Percentiles rank a stretch among this genome's conserved stretches.
These are phyloP conservation scores for Arthrinium puccinioides DNA, from an alignment of 2,329 filamentous ascomycete genomes.

Conservation along the genomic window DNA sequence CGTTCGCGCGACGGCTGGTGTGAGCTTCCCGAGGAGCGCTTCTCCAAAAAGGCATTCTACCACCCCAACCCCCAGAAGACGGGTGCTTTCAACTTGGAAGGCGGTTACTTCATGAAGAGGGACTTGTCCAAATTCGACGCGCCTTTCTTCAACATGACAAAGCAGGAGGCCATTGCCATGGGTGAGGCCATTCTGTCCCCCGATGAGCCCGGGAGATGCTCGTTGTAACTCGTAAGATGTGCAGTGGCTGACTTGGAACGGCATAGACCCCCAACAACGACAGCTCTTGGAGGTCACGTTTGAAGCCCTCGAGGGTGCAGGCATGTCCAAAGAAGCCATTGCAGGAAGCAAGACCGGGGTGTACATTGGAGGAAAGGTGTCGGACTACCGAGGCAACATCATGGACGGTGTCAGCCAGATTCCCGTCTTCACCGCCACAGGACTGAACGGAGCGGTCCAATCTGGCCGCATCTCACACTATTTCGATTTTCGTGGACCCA, in stretches of 20 bases:
- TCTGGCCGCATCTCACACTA: slow-evolving; percentile 12
- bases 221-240: background rate
- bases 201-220: too few relatives aligned
- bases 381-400: slow-evolving; percentile 12
- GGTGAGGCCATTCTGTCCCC: slow-evolving; percentile 11
- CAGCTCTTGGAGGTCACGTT: slow-evolving; percentile 25
- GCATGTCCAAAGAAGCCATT: slow-evolving; percentile 20
- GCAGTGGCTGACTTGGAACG: background rate
- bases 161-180: slow-evolving; percentile 26
- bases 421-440: slow-evolving; percentile 18
- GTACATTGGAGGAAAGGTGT: slow-evolving; percentile 18
- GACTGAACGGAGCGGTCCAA: slow-evolving; percentile 13
- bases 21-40: slow-evolving; percentile 22
- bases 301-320: slow-evolving; percentile 26
- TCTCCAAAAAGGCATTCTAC: slow-evolving; percentile 23
- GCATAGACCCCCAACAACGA: slow-evolving; percentile 18
- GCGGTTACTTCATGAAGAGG: slow-evolving; percentile 24
- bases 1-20: slow-evolving; percentile 28
- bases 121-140: slow-evolving; percentile 23
- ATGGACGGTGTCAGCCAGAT: slow-evolving; percentile 15
- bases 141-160: slow-evolving; percentile 27
- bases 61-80: slow-evolving; percentile 24
- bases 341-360: slow-evolving; percentile 22
- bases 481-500: slow-evolving; percentile 12
- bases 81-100: slow-evolving; percentile 21